Evolutionary conservation across 306 rosid genomes (phyloP).

Genomic region (Vigna mungo): DNA sequence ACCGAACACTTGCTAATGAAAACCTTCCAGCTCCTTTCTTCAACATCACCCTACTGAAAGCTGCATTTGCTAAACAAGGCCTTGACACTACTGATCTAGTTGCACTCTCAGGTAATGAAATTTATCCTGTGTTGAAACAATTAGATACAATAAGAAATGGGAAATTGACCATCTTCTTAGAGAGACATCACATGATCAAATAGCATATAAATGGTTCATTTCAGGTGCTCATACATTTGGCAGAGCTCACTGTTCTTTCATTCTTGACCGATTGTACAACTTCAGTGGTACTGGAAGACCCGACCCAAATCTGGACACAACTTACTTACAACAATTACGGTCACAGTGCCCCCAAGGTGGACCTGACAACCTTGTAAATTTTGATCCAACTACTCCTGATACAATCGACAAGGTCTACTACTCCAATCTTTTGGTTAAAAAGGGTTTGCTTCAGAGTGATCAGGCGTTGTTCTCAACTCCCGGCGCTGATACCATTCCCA

Average conservation of each 20-base stretch:
- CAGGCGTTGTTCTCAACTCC: slow-evolving; percentile 53
- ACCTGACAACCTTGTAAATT: slow-evolving; percentile 10
- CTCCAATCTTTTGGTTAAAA: slow-evolving; percentile 42
- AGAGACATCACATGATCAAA: not conserved
- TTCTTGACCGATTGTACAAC: slow-evolving; percentile 39
- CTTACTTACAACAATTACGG: slow-evolving; percentile 32
- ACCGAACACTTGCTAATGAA: not conserved
- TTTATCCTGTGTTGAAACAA: not conserved
- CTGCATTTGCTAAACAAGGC: not conserved
- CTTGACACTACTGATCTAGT: slow-evolving; percentile 19
- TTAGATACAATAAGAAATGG: not conserved
- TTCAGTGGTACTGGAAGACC: slow-evolving; percentile 37
- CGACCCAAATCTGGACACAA: slow-evolving; percentile 45
- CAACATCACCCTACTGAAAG: not conserved
- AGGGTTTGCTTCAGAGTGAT: slow-evolving; percentile 54
- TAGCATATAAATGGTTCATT: not conserved
- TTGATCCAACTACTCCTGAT: slow-evolving; percentile 46
- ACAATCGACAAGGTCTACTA: slow-evolving; percentile 44
- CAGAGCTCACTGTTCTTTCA: slow-evolving; percentile 36
- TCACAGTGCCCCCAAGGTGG: slow-evolving; percentile 40
- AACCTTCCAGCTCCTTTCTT: slow-evolving; percentile 8
- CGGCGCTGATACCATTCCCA: slow-evolving; percentile 31
- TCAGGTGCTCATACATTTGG: slow-evolving; percentile 61
- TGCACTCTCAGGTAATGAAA: slow-evolving; percentile 11
- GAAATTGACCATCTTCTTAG: not conserved